Base-by-base conservation (phyloP, 352 stramenopile species). In the Pythium myriotylum region DNA sequence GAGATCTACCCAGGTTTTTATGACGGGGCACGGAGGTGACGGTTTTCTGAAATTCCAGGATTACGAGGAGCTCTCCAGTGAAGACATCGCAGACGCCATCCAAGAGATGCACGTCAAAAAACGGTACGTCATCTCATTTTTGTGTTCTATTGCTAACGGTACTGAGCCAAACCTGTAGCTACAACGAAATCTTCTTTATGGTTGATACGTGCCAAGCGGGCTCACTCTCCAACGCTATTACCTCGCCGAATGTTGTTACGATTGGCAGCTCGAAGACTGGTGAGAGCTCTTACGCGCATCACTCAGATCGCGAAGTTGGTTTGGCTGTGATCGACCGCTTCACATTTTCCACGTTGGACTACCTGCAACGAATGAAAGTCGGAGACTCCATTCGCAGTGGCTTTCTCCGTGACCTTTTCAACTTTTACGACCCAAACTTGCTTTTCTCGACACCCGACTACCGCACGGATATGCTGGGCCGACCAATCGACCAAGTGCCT, bases 21-120 rank as follows among this genome's bases (percentile, higher is more conserved):
- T 94, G 83, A 92, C 86, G n/a, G 96, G 97, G 1, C 97, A 99
- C 66, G 97, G 97, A 10, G 97, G 97, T 23, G 92, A 99, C 65
- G 91, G 94, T 13, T 99, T 99, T 61, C 85, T 99, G 54, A 99
- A 99, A 72, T 99, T 99, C 68, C 96, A 99, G 75, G 96, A 99
- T 72, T 91, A 89, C 47, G 95, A 99, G 79, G 97, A 99, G 74
- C 77, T 99, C 45, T 98, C 90, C 46, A 96, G 92, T 40, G 78
- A 98, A 54, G 95, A 99, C 69, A 88, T 98, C 32, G 82, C 89
- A 29, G 84, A 94, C 41, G 86, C 91, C 4, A 94, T 99, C 57
- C 80, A 97, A 53, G 87, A 98, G 70, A 98, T 99, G 95, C 76
- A 97, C 62, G 74, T 95, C 32, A 92, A 97, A 67, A 94, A 95